Evolutionary conservation across 2,329 filamentous ascomycete species (phyloP).

Genomic region (Scleromitrula shiraiana): DNA sequence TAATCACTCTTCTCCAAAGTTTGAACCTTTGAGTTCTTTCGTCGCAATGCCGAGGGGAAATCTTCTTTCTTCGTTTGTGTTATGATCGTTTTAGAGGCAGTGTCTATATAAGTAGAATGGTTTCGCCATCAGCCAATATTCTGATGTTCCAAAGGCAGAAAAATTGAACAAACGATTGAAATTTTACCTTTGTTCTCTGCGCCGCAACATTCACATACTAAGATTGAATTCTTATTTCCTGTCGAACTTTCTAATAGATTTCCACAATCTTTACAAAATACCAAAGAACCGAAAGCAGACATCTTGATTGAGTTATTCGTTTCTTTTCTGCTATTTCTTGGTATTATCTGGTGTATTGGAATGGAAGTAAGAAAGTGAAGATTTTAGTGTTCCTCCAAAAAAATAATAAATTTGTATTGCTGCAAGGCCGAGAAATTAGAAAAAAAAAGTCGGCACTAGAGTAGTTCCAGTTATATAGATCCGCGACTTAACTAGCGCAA

Average conservation of each 20-base stretch:
- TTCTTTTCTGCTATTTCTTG: too few relatives aligned
- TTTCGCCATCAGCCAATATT: constrained; percentile 7
- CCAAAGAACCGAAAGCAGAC: constrained; percentile 82
- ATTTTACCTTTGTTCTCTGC: constrained; percentile 72
- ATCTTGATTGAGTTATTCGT: constrained; percentile 40
- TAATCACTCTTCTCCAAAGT: constrained; percentile 70
- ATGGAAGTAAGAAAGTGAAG: background rate
- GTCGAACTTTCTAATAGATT: constrained; percentile 78
- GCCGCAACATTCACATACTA: constrained; percentile 81
- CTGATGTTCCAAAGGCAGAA: too few relatives aligned
- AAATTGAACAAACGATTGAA: background rate
- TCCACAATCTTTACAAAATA: constrained; percentile 90
- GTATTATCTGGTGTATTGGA: background rate
- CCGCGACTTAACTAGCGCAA: constrained; percentile 13
- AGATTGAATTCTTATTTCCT: constrained; percentile 64
- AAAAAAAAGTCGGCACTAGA: background rate
- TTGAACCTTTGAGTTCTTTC: constrained; percentile 81
- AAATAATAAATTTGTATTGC: constrained; percentile 2
- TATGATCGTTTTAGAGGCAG: constrained; percentile 64
- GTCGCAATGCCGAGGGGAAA: constrained; percentile 82
- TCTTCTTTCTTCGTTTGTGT: constrained; percentile 83
- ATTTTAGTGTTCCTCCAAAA: background rate
- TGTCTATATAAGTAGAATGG: constrained; percentile 48
- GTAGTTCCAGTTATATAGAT: too few relatives aligned
- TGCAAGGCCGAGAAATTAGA: constrained; percentile 1